Conservation (phyloP, 768 basidiomycete genomes). For the Xerocomellus amylosporus region DNA sequence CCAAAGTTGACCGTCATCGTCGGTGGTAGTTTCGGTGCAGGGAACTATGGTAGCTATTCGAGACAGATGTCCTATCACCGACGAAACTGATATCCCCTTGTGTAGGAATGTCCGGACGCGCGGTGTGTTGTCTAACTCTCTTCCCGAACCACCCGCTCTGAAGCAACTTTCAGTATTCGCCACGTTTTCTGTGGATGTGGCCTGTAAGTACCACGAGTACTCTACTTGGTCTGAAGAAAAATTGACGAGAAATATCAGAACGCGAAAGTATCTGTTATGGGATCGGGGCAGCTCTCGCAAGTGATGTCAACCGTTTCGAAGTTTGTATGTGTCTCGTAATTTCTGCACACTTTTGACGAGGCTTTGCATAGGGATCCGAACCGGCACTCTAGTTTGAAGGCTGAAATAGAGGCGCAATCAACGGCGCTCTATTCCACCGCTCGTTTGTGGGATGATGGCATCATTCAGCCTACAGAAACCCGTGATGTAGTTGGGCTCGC, state of each 20-base stretch:
- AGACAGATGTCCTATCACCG: conserved; percentile 1
- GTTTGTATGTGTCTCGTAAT: conserved; percentile 37
- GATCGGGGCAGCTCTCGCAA: conserved; percentile 86
- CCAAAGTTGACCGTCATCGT: conserved; percentile 93
- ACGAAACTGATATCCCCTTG: conserved; percentile 13
- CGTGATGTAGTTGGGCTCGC: conserved; percentile 84
- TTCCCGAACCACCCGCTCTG: conserved; percentile 4
- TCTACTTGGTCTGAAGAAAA: conserved; percentile 5
- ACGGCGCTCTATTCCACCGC: conserved; percentile 86
- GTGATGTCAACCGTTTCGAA: conserved; percentile 91
- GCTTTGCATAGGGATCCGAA: conserved; percentile 60
- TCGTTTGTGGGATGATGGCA: conserved; percentile 92
- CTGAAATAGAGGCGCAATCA: conserved; percentile 86
- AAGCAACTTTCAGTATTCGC: conserved; percentile 64
- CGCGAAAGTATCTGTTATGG: conserved; percentile 94
- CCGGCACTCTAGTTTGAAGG: conserved; percentile 70
- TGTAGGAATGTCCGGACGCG: conserved; percentile 87
- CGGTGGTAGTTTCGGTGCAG: conserved; percentile 92
- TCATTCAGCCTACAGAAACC: conserved; percentile 87
- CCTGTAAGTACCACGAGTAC: conserved; percentile 53
- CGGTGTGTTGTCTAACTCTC: conserved; percentile 51
- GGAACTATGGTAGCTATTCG: conserved; percentile 75
- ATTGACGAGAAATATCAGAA: conserved; percentile 46
- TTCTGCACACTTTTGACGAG: background rate
- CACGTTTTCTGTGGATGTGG: conserved; percentile 98